Evolutionary conservation across 257 asterid species (phyloP), one percentile per base, ranked within the genome.

Genomic region (Cynanchum wilfordii): DNA sequence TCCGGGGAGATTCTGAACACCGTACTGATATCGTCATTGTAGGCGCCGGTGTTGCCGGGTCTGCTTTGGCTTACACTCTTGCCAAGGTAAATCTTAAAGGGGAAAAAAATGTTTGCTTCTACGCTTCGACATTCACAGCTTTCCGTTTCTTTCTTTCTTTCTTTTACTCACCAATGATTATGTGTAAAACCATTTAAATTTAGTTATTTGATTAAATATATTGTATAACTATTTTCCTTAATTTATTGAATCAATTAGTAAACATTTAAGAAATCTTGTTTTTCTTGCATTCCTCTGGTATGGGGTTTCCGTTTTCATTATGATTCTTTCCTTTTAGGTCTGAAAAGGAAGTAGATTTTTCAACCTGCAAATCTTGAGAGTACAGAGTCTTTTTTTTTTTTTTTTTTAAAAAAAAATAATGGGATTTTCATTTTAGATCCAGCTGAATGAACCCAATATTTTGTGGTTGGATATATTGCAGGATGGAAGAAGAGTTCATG

Each of bases 401-500:
- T 19, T 57, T 1, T 57, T 9, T 36, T 2, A 36, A 36, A 38
- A 33, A 33, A 57, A 57, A 6, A 63, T 36, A 13, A 17, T 30
- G 9, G 15, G 44, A 19, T 36, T 36, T 19, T 63, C 3, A 1
- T 12, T 36, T 50, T 17, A 51, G 20, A 51, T 51, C 25, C 27
- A 64, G 22, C 42, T 29, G 44, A 60, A 12, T 29, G n/a, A 60
- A 12, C 22, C 42, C 22, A 13, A 30, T 62, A 2, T 30, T 24
- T 8, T 62, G 22, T 62, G 67, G 47, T 33, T 33, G 0, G 24
- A 62, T 54, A 7, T 62, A 38, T 62, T 19, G 24, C 49, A 81
- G 85, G 82, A 81, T 47, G 85, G 85, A 11, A 80, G 82, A 10
- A 47, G 65, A 74, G 82, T 81, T 67, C 82, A 71, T 45, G 79